phyloP scores from a whole-genome alignment of 2,329 filamentous ascomycete species.

The Claviceps digitariae region DNA sequence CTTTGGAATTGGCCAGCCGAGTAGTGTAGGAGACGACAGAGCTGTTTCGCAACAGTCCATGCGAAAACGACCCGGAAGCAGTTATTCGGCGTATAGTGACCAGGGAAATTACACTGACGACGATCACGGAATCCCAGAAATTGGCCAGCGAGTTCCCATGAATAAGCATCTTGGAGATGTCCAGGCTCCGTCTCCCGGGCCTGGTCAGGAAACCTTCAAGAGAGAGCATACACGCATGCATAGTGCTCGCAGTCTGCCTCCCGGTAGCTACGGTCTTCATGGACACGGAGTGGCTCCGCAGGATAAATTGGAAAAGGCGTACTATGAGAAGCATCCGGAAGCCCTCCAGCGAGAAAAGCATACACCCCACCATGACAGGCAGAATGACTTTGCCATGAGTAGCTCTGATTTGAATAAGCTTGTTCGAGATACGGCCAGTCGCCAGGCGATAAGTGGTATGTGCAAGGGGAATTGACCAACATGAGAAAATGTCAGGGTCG shows the following conservation, averaged over 20 bases:
- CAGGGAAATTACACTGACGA: conserved; percentile 45
- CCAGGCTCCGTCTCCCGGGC: conserved; percentile 78
- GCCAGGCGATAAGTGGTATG: conserved; percentile 28
- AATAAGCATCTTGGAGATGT: conserved; percentile 86
- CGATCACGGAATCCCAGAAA: conserved; percentile 81
- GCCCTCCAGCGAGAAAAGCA: conserved; percentile 60
- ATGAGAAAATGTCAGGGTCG: not conserved
- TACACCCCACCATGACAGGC: conserved; percentile 39
- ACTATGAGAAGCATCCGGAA: conserved; percentile 88
- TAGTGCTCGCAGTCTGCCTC: conserved; percentile 58
- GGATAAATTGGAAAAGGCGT: conserved; percentile 79
- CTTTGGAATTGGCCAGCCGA: conserved; percentile 65
- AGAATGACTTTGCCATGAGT: conserved; percentile 69
- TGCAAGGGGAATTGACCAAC: not conserved
- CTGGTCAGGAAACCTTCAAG: conserved; percentile 28
- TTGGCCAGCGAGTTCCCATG: conserved; percentile 88
- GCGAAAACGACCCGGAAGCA: conserved; percentile 52
- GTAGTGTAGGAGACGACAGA: conserved; percentile 33
- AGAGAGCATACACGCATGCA: conserved; percentile 55
- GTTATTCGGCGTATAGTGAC: conserved; percentile 36
- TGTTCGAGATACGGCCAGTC: conserved; percentile 56
- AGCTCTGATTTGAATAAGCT: conserved; percentile 84
- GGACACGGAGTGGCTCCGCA: conserved; percentile 65
- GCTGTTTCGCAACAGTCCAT: conserved; percentile 35
- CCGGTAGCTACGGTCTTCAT: conserved; percentile 86